Base-by-base conservation (phyloP, 1,139 yeast genomes). In the Diutina neorugosa region DNA sequence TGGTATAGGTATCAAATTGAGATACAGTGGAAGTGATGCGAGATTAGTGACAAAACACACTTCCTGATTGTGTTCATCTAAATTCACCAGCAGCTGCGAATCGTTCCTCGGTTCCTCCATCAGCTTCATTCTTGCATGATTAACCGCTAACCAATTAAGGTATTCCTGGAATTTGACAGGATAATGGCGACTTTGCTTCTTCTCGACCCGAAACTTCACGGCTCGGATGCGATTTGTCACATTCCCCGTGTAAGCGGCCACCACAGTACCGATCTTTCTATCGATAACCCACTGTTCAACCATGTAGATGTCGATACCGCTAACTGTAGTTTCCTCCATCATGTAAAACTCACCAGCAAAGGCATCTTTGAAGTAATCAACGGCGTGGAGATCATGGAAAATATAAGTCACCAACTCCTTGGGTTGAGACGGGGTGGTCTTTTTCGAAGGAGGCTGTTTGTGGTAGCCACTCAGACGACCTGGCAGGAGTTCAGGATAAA, bases 211-310 rank as follows among this genome's bases (percentile, higher is more conserved):
- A 43, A 93, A 74, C 56, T 79, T 77, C 16, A 80, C 77, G 1
- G 84, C 95, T 8, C 73, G 66, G 0, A 89, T 77, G 47, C 70
- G 69, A 59, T 89, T 87, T 27, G 73, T 73, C 9, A 78, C 66
- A 62, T 89, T 87, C 2, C 98, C 98, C 0, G 98, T 91, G 63
- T 79, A 93, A 0, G 94, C 81, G 0, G 93, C 81, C 25, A 91
- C 84, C 7, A 86, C 76, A 0, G 84, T 74, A 41, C 88, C 82
- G 21, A 82, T 70, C 53, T 78, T 76, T 44, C 98, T 71, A 55
- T 82, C 83, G 47, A 85, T 77, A 2, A 87, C 84, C 98, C 98
- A 93, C 66, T 91, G 97, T 63, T 93, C 98, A 12, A 91, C 96
- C 51, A 93, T 73, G 62, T 93, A 93, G 27, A 87, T 78, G 64